Percentiles rank a stretch among this genome's conserved stretches.
Evolutionary conservation across 768 basidiomycete genomes (phyloP).

Genomic region (Tylopilus sp.): DNA sequence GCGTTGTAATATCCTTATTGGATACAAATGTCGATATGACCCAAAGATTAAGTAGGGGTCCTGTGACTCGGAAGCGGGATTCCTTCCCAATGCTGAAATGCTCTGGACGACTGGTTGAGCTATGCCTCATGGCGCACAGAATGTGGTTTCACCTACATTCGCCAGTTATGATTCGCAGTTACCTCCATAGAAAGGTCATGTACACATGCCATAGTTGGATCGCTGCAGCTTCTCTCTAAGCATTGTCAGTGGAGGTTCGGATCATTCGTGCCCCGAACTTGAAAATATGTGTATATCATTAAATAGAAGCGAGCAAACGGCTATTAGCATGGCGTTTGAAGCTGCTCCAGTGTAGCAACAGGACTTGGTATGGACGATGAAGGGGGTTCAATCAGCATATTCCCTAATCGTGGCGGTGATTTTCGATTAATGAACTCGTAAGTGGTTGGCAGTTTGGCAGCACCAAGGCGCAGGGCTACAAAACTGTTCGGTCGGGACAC

Average conservation of each 20-base stretch:
- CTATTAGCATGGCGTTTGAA: constrained; percentile 13
- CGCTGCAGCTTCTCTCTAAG: background rate
- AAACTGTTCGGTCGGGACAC: constrained; percentile 2
- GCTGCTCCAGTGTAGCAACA: constrained; percentile 11
- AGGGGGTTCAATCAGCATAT: constrained; percentile 46
- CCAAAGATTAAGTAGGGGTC: too few relatives aligned
- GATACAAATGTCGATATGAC: too few relatives aligned
- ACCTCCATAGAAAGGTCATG: too few relatives aligned
- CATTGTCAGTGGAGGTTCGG: background rate
- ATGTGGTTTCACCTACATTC: too few relatives aligned
- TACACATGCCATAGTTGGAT: too few relatives aligned
- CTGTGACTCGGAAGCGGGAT: too few relatives aligned
- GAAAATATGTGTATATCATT: constrained; percentile 6
- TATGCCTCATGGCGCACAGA: too few relatives aligned
- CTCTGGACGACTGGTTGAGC: too few relatives aligned
- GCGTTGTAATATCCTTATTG: too few relatives aligned
- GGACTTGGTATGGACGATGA: constrained; percentile 2
- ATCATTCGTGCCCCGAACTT: background rate
- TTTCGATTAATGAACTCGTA: constrained; percentile 80
- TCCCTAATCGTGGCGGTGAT: constrained; percentile 73
- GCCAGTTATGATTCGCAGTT: too few relatives aligned
- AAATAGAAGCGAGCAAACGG: background rate
- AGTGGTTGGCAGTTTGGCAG: constrained; percentile 78
- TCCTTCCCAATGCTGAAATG: too few relatives aligned
- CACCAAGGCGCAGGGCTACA: constrained; percentile 82